Percentiles rank a stretch among this genome's conserved stretches.
Conservation (phyloP, 2,329 filamentous ascomycete species). For the Fusarium neocosmosporiellum region DNA sequence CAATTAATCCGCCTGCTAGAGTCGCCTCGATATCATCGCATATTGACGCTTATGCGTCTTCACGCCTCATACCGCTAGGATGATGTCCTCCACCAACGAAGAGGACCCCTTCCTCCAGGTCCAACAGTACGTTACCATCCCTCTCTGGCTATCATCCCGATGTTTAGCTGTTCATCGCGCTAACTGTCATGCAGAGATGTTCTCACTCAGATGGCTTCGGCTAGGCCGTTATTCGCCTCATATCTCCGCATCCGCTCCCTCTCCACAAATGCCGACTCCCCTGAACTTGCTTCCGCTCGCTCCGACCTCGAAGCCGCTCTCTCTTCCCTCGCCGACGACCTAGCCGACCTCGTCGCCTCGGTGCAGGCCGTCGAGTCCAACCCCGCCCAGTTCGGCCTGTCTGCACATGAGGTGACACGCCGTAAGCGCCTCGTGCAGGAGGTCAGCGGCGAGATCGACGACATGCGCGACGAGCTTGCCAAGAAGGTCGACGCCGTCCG, state of each 20-base stretch:
- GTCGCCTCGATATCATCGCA: not conserved
- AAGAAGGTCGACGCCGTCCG: slow-evolving; percentile 61
- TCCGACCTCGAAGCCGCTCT: slow-evolving; percentile 75
- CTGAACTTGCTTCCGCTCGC: slow-evolving; percentile 85
- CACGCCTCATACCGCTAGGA: slow-evolving; percentile 50
- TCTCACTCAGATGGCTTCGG: slow-evolving; percentile 80
- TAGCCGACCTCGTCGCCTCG: slow-evolving; percentile 87
- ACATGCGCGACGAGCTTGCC: slow-evolving; percentile 86
- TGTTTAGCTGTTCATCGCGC: not conserved
- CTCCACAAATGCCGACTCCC: slow-evolving; percentile 75
- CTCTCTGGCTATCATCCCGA: not conserved
- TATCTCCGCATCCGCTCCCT: slow-evolving; percentile 96
- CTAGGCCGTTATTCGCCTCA: slow-evolving; percentile 89
- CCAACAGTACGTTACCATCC: slow-evolving; percentile 65
- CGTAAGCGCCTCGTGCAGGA: slow-evolving; percentile 87
- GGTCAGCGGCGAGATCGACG: slow-evolving; percentile 87
- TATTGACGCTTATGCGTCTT: slow-evolving; percentile 36
- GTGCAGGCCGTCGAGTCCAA: slow-evolving; percentile 89
- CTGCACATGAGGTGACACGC: slow-evolving; percentile 82
- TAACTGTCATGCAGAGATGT: slow-evolving; percentile 76
- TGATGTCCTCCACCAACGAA: slow-evolving; percentile 76
- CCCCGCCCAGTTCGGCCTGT: slow-evolving; percentile 87
- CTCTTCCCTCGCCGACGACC: slow-evolving; percentile 79
- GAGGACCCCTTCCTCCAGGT: slow-evolving; percentile 79
- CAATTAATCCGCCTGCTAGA: not conserved